Base-by-base conservation (phyloP, 306 rosid genomes). In the Vigna unguiculata region DNA sequence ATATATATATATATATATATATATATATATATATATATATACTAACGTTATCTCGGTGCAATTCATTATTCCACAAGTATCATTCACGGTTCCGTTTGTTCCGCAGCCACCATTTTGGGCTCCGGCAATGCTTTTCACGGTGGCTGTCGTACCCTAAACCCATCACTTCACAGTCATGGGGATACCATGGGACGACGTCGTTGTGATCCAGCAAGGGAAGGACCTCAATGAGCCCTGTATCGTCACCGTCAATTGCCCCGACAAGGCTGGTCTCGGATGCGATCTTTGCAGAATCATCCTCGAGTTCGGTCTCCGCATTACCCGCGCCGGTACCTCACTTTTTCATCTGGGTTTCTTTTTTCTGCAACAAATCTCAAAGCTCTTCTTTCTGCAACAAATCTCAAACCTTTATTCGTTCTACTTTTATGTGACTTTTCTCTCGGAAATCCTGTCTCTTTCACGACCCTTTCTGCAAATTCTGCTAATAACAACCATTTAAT, bases 211-310 rank as follows among this genome's bases (percentile, higher is more conserved):
- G 81, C 84, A 14, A 7, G 88, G 85, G 3, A 85, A 85, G 76
- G 51, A 36, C 28, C 2, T 74, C 17, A 75, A 68, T 38, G 93
- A 90, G 15, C 87, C 94, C 22, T 65, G 71, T 53, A 76, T 90
- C 66, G 82, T 90, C 30, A 93, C 98, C 1, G 86, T 93, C 59
- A 93, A 89, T 70, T 93, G 98, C 57, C 98, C 98, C 7, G 94
- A 93, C 75, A 83, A 90, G 75, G 90, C 96, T 55, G 96, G 98
- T 5, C 91, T 93, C 7, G 94, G 96, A 4, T 93, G 96, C 73
- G 98, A 93, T 84, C 90, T 93, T 48, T 90, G 88, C 79, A 66
- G 90, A 77, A 82, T 86, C 32, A 83, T 85, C 64, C 89, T 90
- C 9, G 89, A 90, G 64, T 93, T 90, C n/a, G 96, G 96, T 28